phyloP scores from a whole-genome alignment of 305 asterid genomes.

The Fraxinus velutina region DNA sequence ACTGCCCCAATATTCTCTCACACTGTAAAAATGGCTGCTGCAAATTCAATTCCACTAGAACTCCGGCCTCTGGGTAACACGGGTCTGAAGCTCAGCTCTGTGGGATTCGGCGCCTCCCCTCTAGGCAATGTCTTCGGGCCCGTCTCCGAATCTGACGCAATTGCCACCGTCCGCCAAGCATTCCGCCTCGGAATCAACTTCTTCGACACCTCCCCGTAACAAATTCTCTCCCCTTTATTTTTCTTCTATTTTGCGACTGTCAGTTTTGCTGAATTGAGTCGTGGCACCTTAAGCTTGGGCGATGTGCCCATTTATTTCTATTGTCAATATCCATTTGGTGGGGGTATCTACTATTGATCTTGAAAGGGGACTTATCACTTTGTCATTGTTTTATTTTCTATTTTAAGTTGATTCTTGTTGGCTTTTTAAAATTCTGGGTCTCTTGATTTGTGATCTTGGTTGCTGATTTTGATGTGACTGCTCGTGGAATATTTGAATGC shows the following conservation, averaged over 20 bases:
- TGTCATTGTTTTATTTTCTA: not conserved
- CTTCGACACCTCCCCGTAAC: conserved; percentile 95
- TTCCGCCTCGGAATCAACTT: conserved; percentile 77
- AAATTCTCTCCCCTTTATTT: not conserved
- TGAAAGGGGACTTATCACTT: not conserved
- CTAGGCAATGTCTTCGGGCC: conserved; percentile 80
- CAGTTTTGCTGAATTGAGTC: not conserved
- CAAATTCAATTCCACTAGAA: conserved; percentile 43
- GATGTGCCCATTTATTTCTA: not conserved
- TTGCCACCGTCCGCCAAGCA: conserved; percentile 72
- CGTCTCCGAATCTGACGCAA: conserved; percentile 74
- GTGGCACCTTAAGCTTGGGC: not conserved
- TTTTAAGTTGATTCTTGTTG: not conserved
- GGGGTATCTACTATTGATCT: not conserved
- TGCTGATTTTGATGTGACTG: not conserved
- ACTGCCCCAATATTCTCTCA: not conserved
- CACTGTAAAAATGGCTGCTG: conserved; percentile 34
- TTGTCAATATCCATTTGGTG: not conserved
- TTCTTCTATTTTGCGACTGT: not conserved
- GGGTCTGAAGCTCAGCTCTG: conserved; percentile 69
- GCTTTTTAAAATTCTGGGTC: not conserved
- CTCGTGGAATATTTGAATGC: not conserved
- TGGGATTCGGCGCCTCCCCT: conserved; percentile 96
- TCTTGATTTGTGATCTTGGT: not conserved
- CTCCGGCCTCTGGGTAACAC: conserved; percentile 77